Base-by-base conservation (phyloP, 805 yeast species). In the Schizosaccharomyces cryophilus region DNA sequence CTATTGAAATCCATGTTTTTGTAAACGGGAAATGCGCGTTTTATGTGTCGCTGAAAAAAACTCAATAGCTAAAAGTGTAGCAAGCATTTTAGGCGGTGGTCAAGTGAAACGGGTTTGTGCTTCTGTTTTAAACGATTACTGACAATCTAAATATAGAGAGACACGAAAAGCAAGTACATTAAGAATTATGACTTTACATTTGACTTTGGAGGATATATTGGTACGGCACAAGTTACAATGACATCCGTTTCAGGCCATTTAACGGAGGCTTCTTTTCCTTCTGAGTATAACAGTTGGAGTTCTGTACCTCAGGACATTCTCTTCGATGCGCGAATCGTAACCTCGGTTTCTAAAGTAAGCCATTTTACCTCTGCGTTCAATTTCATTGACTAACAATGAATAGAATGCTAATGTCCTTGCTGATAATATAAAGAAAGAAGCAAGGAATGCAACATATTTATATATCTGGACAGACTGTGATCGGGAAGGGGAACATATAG, bases 401-500 rank as follows among this genome's bases (percentile, higher is more conserved):
- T 54, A 73, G 54, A 76, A 75, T 58, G 76, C 75, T 62, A 66
- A 65, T 62, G 73, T 72, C 40, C 77, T 87, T 26, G 83, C 83
- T 2, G 71, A 74, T 11, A 93, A 90, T 68, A 87, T 93, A 59
- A 70, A 77, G 38, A 70, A 70, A 3, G 87, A 87, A 67, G 85
- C 88, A 4, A 69, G 82, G 51, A 67, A 67, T 21, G 79, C 86
- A 4, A 78, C 80, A 61, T 73, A 73, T 48, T 72, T 93, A 61
- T 86, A 87, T 85, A 87, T 93, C 6, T 93, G 98, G 97, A 93
- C 98, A 0, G 99, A 93, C 76, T 93, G 98, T 72, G 97, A 89
- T 75, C 75, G 96, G 45, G 97, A 89, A 69, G 97, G 97, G 1
- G 97, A 89, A 69, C 84, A 81, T 70, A 89, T 89, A 62, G 97